Conservation (phyloP, 805 yeast species). For the Nematodospora valgi region DNA sequence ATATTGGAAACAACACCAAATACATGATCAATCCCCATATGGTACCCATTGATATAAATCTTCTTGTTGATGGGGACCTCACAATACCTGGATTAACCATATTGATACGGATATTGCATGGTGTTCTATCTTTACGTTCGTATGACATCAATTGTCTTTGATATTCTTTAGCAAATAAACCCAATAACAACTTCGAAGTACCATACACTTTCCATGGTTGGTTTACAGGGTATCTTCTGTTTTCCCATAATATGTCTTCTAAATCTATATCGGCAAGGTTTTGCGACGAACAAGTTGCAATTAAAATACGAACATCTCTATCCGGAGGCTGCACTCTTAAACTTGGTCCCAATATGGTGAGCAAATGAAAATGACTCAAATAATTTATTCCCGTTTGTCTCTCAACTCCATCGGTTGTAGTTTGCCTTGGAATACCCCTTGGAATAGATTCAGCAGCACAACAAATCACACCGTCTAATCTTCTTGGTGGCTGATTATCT, state of each 20-base stretch:
- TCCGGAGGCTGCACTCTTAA: constrained; percentile 89
- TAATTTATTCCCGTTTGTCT: constrained; percentile 81
- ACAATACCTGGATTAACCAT: constrained; percentile 90
- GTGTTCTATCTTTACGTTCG: constrained; percentile 69
- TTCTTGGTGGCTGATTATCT: constrained; percentile 83
- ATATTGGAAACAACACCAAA: constrained; percentile 69
- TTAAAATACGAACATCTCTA: constrained; percentile 80
- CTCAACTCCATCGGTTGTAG: constrained; percentile 82
- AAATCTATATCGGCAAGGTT: constrained; percentile 65
- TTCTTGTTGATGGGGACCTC: constrained; percentile 82
- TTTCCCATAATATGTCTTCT: constrained; percentile 62
- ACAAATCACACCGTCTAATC: constrained; percentile 86
- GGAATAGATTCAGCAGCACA: constrained; percentile 86
- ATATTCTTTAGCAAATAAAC: constrained; percentile 72
- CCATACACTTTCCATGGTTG: constrained; percentile 80
- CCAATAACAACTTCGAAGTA: constrained; percentile 71
- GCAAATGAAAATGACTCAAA: constrained; percentile 73
- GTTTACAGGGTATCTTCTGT: constrained; percentile 52
- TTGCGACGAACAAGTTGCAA: constrained; percentile 78
- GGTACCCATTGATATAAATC: constrained; percentile 75
- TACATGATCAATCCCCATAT: constrained; percentile 58
- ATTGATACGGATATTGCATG: constrained; percentile 65
- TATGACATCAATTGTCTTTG: constrained; percentile 61
- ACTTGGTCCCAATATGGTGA: constrained; percentile 79
- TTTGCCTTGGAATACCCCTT: constrained; percentile 56